These are phyloP conservation scores for Pythium aquatile DNA, from an alignment of 352 stramenopile species.

Conservation along the genomic window DNA sequence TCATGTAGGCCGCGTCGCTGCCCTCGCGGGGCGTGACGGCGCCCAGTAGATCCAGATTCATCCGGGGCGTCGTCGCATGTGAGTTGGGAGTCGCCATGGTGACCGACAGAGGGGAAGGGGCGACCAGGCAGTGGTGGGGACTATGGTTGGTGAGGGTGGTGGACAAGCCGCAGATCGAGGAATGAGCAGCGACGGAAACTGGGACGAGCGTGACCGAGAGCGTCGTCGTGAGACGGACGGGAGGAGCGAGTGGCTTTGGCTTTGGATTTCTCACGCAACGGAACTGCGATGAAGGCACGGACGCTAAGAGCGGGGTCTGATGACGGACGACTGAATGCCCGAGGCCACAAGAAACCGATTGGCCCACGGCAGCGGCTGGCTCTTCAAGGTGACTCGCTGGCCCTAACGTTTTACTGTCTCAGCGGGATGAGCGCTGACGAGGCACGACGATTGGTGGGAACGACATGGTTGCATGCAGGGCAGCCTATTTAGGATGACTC, in stretches of 20 bases:
- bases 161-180: not conserved
- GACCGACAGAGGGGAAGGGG: not conserved
- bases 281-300: not conserved
- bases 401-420: not conserved
- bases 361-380: not conserved
- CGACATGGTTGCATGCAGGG: not conserved
- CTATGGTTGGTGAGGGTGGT: not conserved
- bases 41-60: conserved; percentile 13
- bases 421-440: not conserved
- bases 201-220: not conserved
- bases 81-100: conserved; percentile 6
- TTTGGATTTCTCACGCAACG: not conserved
- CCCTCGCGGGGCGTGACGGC: conserved; percentile 17
- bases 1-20: conserved; percentile 18
- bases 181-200: not conserved
- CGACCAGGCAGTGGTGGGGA: not conserved
- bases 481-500: not conserved
- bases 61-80: not conserved
- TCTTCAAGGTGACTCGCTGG: conserved; percentile 6
- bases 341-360: conserved; percentile 1
- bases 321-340: not conserved
- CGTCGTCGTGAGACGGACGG: not conserved
- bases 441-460: not conserved
- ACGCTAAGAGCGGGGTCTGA: not conserved
- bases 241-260: not conserved